Conservation (phyloP, 169 alveolate species). For the Eimeria falciformis region DNA sequence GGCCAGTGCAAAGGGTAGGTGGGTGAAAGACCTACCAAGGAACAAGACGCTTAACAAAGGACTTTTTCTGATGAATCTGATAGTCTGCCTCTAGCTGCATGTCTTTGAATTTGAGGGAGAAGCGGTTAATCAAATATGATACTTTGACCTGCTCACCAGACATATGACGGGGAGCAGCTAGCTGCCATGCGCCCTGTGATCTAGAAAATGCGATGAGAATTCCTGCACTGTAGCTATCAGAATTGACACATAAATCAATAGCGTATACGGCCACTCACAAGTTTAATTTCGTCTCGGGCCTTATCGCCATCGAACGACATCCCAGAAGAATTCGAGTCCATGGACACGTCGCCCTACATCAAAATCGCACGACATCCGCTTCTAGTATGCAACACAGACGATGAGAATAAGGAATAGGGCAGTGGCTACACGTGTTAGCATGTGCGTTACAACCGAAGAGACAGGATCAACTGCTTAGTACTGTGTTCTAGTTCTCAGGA, state of each 20-base stretch:
- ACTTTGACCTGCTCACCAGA: conserved; percentile 73
- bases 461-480: too few relatives aligned
- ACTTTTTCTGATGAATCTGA: conserved; percentile 69
- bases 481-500: too few relatives aligned
- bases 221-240: neutral
- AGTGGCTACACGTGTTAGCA: too few relatives aligned
- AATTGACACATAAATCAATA: neutral
- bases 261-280: neutral
- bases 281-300: conserved; percentile 15
- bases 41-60: conserved; percentile 70
- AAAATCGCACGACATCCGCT: neutral
- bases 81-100: conserved; percentile 75
- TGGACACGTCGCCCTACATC: conserved; percentile 16
- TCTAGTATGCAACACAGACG: too few relatives aligned
- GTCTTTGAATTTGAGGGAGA: conserved; percentile 73
- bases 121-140: conserved; percentile 66
- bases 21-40: conserved; percentile 39
- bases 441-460: too few relatives aligned
- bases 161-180: too few relatives aligned
- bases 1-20: neutral
- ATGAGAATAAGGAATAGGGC: too few relatives aligned
- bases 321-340: conserved; percentile 16
- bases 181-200: too few relatives aligned
- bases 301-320: conserved; percentile 23
- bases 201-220: too few relatives aligned